Conservation (phyloP, 116 monocot genomes). For the Papilionanthe hybrid region DNA sequence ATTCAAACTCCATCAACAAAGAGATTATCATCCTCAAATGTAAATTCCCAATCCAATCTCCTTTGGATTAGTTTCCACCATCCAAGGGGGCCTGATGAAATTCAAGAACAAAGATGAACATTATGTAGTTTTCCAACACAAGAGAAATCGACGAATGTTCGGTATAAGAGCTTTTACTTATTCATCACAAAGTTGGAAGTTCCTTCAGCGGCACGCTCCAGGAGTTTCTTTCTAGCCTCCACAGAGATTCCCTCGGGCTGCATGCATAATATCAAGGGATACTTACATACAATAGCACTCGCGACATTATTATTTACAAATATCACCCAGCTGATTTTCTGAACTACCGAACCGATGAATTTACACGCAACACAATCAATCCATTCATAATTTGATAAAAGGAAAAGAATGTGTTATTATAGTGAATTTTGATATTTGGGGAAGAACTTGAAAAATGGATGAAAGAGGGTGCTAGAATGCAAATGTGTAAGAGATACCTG, state of each 20-base stretch:
- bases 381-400: too few relatives aligned
- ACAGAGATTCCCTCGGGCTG: slow-evolving; percentile 74
- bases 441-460: too few relatives aligned
- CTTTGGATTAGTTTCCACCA: slow-evolving; percentile 92
- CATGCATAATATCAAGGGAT: not conserved
- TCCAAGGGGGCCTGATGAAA: slow-evolving; percentile 71
- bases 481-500: slow-evolving; percentile 35
- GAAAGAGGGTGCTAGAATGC: too few relatives aligned
- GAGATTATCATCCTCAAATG: slow-evolving; percentile 31
- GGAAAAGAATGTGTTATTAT: too few relatives aligned
- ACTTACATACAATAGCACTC: too few relatives aligned
- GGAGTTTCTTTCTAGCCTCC: slow-evolving; percentile 66
- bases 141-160: not conserved
- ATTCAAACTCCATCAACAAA: not conserved
- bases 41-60: slow-evolving; percentile 84
- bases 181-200: slow-evolving; percentile 75
- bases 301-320: too few relatives aligned
- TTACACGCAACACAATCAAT: too few relatives aligned
- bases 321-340: too few relatives aligned
- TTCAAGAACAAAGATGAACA: not conserved
- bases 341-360: too few relatives aligned
- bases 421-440: too few relatives aligned
- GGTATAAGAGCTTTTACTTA: slow-evolving; percentile 37
- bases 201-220: slow-evolving; percentile 69
- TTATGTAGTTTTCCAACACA: not conserved